Conservation (phyloP, 2,329 filamentous ascomycete genomes). For the Fonsecaea multimorphosa region DNA sequence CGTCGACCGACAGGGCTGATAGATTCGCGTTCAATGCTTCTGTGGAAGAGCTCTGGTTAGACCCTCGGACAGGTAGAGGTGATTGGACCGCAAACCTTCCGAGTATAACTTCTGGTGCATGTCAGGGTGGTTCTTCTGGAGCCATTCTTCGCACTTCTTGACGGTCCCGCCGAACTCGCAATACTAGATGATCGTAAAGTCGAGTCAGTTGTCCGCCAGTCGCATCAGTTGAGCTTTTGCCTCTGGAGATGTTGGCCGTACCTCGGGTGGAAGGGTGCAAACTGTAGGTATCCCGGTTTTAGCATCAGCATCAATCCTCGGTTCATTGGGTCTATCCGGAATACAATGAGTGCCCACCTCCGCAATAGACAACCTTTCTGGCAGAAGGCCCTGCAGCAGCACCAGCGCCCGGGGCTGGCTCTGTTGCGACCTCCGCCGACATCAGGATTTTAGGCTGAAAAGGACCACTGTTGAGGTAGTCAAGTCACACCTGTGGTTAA, state of each 20-base stretch:
- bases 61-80: slow-evolving; percentile 6
- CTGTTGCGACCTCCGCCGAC: slow-evolving; percentile 41
- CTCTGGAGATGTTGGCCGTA: slow-evolving; percentile 51
- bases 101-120: slow-evolving; percentile 86
- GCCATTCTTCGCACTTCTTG: slow-evolving; percentile 98
- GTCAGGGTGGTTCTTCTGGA: slow-evolving; percentile 73
- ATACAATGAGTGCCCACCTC: slow-evolving; percentile 53
- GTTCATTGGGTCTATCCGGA: background rate
- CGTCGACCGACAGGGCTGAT: slow-evolving; percentile 83
- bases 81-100: slow-evolving; percentile 63
- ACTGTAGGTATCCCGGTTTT: slow-evolving; percentile 50
- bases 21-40: slow-evolving; percentile 85
- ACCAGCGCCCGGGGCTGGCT: slow-evolving; percentile 30
- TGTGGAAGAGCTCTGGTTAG: slow-evolving; percentile 43
- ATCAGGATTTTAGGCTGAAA: slow-evolving; percentile 33
- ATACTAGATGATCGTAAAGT: slow-evolving; percentile 66
- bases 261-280: slow-evolving; percentile 71
- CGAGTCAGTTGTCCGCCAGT: background rate
- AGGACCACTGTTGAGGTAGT: slow-evolving; percentile 6
- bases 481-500: slow-evolving; percentile 32
- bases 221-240: background rate
- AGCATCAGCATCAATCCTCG: slow-evolving; percentile 28
- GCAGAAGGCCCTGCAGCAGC: slow-evolving; percentile 52
- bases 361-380: slow-evolving; percentile 66
- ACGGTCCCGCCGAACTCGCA: slow-evolving; percentile 97